phyloP scores from a whole-genome alignment of 2,329 filamentous ascomycete genomes.

The Penicillium brasilianum region DNA sequence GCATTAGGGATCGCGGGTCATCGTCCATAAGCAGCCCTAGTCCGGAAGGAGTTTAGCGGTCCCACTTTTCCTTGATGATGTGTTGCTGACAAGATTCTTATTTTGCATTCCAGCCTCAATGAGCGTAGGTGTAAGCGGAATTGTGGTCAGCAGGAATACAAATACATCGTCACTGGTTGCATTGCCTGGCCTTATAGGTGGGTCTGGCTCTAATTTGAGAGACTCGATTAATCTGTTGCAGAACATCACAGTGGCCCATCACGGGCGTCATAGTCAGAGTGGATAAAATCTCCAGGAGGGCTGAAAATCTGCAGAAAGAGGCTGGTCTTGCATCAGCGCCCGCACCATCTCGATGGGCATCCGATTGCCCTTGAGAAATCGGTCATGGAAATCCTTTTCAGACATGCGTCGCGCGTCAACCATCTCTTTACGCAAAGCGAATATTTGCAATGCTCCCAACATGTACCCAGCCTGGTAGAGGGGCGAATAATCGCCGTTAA shows the following conservation, averaged over 20 bases:
- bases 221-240: too few species aligned
- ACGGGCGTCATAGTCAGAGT: not conserved
- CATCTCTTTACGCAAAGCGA: conserved; percentile 56
- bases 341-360: conserved; percentile 39
- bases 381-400: conserved; percentile 64
- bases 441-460: conserved; percentile 63
- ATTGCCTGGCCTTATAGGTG: not conserved
- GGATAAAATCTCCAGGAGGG: conserved; percentile 58
- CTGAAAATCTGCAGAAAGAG: conserved; percentile 51
- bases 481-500: conserved; percentile 62
- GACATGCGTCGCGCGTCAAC: conserved; percentile 45
- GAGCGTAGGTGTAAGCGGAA: not conserved
- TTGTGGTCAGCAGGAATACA: not conserved
- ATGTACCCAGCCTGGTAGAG: conserved; percentile 66
- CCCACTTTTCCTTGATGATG: conserved; percentile 6
- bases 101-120: not conserved
- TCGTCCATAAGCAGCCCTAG: not conserved
- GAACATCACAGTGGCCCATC: not conserved
- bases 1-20: conserved; percentile 13
- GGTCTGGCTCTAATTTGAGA: not conserved
- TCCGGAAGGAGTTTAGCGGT: not conserved
- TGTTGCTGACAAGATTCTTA: conserved; percentile 6
- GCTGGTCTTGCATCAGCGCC: conserved; percentile 52
- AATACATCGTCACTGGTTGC: not conserved
- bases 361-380: conserved; percentile 55